These are phyloP conservation scores for Eucommia ulmoides DNA, from an alignment of 257 asterid genomes.

Conservation along the genomic window DNA sequence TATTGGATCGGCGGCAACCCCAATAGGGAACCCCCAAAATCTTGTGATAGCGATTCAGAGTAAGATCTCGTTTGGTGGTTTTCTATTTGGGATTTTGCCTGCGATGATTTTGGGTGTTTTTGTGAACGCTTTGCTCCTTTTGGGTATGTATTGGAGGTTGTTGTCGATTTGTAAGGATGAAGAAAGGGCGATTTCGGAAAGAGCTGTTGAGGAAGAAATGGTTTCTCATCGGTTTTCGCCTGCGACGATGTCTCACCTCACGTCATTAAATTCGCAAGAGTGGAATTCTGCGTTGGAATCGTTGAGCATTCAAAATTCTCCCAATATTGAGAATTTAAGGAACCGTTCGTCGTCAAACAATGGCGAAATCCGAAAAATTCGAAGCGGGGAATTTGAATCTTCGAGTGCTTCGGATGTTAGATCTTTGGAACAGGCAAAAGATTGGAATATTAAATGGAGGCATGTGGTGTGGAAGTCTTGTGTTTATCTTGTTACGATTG, in stretches of 20 bases:
- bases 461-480: neutral
- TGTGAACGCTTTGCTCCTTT: neutral
- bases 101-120: neutral
- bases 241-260: neutral
- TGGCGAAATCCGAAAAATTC: neutral
- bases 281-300: neutral
- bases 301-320: neutral
- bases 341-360: neutral
- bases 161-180: neutral
- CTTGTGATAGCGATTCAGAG: neutral
- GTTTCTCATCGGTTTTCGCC: neutral
- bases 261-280: neutral
- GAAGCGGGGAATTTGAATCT: neutral
- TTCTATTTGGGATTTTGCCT: neutral
- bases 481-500: neutral
- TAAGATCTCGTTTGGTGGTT: neutral
- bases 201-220: neutral
- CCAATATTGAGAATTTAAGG: neutral
- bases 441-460: neutral
- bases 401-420: neutral
- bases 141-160: neutral
- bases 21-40: neutral
- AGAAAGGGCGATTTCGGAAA: neutral
- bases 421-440: neutral
- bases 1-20: neutral